Base-by-base conservation (phyloP, 2,329 filamentous ascomycete species). In the Trichoderma atrobrunneum region DNA sequence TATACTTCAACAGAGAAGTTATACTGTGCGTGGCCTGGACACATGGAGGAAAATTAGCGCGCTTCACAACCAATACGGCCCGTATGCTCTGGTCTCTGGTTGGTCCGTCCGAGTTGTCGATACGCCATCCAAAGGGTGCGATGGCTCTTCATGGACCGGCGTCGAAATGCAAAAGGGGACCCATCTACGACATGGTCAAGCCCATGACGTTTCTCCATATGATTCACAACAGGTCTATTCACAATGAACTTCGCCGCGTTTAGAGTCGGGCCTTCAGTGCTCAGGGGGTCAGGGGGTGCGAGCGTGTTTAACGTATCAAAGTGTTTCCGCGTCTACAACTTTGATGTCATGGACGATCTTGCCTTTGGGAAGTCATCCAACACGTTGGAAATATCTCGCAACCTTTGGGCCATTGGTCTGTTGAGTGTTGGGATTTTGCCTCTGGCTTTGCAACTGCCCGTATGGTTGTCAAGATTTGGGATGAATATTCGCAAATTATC, bases 301-400 rank as follows among this genome's bases (percentile, higher is more conserved):
- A 65, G 12, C 32, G n/a, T n/a, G n/a, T n/a, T 80, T 12, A 60
- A 82, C 39, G 75, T 76, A 7, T 74, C 79, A 3, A 74, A 75
- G 12, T 81, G 79, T 78, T 79, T 81, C 72, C 80, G 78, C 68
- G 81, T 80, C 24, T 82, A 79, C 48, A 78, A 78, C 26, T 82
- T 83, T 59, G 82, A 82, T 61, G 78, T 82, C 6, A 83, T 83
- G 81, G 82, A 80, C 5, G 80, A 83, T 65, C 75, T 84, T 30
- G 80, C 80, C 5, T 82, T 83, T 30, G 79, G 78, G 2, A 77
- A 78, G 54, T 75, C 78, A 14, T 83, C 83, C n/a, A n/a, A 51
- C 72, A 79, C 18, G 80, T 82, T 78, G 36, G 74, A 74, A 62
- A 21, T 48, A 3, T 70, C 39, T 26, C 16, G 36, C 18, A 62